Percentiles rank a stretch among this genome's conserved stretches.
Conservation (phyloP, 148 eudicot genomes). For the Limonium bicolor region DNA sequence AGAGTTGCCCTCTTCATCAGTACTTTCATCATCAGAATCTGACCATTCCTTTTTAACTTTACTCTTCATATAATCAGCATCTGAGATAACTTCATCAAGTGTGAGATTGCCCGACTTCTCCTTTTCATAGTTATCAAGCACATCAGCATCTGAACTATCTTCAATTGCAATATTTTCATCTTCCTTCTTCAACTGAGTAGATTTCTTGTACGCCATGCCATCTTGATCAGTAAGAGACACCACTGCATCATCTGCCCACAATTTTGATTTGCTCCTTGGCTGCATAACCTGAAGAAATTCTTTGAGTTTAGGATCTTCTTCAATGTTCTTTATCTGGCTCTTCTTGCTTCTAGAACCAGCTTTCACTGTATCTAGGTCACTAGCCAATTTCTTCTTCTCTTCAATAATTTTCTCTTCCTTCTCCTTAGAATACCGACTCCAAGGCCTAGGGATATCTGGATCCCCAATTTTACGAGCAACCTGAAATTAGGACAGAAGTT, state of each 20-base stretch:
- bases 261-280: slow-evolving; percentile 55
- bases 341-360: slow-evolving; percentile 8
- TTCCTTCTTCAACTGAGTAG: slow-evolving; percentile 9
- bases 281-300: slow-evolving; percentile 78
- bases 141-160: slow-evolving; percentile 13
- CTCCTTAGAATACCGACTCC: slow-evolving; percentile 70
- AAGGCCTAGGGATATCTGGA: slow-evolving; percentile 69
- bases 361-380: slow-evolving; percentile 5
- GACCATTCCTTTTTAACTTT: slow-evolving; percentile 76
- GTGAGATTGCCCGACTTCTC: slow-evolving; percentile 13
- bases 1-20: slow-evolving; percentile 2
- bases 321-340: slow-evolving; percentile 12
- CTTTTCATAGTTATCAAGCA: slow-evolving; percentile 10
- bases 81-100: slow-evolving; percentile 34
- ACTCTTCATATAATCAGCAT: slow-evolving; percentile 77
- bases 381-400: slow-evolving; percentile 19
- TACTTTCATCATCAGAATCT: slow-evolving; percentile 39
- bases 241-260: slow-evolving; percentile 76
- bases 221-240: slow-evolving; percentile 24
- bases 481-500: slow-evolving; percentile 14
- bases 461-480: slow-evolving; percentile 76
- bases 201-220: slow-evolving; percentile 7
- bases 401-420: slow-evolving; percentile 27
- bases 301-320: slow-evolving; percentile 44
- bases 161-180: slow-evolving; percentile 15